These are phyloP conservation scores for Lithohypha guttulata DNA, from an alignment of 2,329 filamentous ascomycete species.

Conservation along the genomic window DNA sequence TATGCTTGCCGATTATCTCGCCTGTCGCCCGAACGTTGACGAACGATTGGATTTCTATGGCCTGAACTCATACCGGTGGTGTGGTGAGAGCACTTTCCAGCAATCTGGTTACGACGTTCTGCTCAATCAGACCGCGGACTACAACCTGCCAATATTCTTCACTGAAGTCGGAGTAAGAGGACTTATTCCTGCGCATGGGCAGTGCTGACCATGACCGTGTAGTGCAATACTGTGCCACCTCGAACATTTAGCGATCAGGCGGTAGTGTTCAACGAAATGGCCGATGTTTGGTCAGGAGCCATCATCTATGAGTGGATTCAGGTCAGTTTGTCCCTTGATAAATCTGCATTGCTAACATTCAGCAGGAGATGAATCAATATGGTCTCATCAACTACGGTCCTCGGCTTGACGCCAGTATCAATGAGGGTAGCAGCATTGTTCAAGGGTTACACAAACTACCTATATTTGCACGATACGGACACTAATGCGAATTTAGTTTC, in stretches of 20 bases:
- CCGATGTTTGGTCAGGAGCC: constrained; percentile 57
- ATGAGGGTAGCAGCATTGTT: constrained; percentile 41
- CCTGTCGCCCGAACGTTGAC: constrained; percentile 56
- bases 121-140: constrained; percentile 54
- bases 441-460: constrained; percentile 41
- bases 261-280: constrained; percentile 69
- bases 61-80: constrained; percentile 79
- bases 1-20: constrained; percentile 62
- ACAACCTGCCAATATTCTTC: constrained; percentile 79
- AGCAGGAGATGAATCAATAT: constrained; percentile 71
- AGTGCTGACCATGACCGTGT: background rate
- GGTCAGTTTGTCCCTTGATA: no score
- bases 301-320: constrained; percentile 89
- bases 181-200: background rate
- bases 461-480: background rate
- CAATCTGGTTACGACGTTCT: constrained; percentile 60
- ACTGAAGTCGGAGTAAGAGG: constrained; percentile 58
- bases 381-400: constrained; percentile 68
- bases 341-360: no score
- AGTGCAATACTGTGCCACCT: constrained; percentile 49
- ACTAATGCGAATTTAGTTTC: constrained; percentile 36
- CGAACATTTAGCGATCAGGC: constrained; percentile 51
- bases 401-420: constrained; percentile 40
- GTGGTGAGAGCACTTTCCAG: constrained; percentile 46
- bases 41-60: constrained; percentile 74